These are phyloP conservation scores for Parafenestella ontariensis DNA, from an alignment of 2,329 filamentous ascomycete species.

Conservation along the genomic window DNA sequence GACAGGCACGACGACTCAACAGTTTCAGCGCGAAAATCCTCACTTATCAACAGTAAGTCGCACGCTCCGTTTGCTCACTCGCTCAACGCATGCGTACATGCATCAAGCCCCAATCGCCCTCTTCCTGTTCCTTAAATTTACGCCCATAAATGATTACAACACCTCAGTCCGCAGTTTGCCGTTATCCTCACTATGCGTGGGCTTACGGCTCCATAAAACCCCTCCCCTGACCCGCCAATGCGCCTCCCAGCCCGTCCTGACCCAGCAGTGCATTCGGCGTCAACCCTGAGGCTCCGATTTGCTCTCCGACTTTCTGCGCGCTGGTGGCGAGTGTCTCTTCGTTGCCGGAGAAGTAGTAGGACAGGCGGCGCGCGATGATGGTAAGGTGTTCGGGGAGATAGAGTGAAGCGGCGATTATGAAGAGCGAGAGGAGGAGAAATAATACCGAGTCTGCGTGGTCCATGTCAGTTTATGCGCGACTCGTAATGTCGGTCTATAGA, in stretches of 20 bases:
- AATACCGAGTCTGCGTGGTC: conserved; percentile 79
- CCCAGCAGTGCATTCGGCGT: conserved; percentile 12
- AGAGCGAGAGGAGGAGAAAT: conserved; percentile 86
- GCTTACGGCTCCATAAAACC: conserved; percentile 32
- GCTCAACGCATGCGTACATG: background rate
- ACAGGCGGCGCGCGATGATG: conserved; percentile 81
- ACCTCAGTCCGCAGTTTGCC: background rate
- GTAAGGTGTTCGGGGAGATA: conserved; percentile 93
- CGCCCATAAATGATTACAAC: background rate
- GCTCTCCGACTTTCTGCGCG: conserved; percentile 22
- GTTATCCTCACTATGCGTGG: background rate
- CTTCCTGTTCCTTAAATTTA: background rate
- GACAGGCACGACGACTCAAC: background rate
- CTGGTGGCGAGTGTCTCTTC: conserved; percentile 47
- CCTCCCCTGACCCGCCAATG: conserved; percentile 17
- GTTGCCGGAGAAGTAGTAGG: conserved; percentile 95
- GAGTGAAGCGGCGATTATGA: conserved; percentile 83
- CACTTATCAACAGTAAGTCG: background rate
- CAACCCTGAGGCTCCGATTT: conserved; percentile 7
- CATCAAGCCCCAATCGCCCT: background rate
- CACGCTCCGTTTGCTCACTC: background rate
- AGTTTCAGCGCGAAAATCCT: background rate
- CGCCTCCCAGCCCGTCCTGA: conserved; percentile 5
- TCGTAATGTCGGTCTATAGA: background rate
- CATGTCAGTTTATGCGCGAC: background rate